Evolutionary conservation across 305 asterid species (phyloP).

Genomic region (Nicotiana rustica): DNA sequence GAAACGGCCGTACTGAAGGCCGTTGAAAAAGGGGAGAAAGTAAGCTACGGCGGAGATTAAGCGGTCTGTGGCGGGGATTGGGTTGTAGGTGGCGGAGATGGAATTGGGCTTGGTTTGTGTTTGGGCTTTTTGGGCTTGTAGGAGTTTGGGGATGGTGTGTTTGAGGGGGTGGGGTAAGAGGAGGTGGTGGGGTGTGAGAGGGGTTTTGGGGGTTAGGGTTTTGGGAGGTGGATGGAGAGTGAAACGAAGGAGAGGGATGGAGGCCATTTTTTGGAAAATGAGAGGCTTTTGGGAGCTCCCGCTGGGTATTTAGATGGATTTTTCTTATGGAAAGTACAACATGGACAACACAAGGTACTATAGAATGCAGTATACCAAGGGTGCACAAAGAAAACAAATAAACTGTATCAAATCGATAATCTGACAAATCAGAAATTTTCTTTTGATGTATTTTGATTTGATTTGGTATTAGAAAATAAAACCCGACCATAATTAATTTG

Average conservation of each 20-base stretch:
- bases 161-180: conserved; percentile 36
- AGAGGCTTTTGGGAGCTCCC: background rate
- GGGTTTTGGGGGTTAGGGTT: conserved; percentile 31
- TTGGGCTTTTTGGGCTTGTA: conserved; percentile 29
- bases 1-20: conserved; percentile 88
- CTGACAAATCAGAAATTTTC: too few species aligned
- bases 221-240: conserved; percentile 37
- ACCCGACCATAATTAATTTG: too few species aligned
- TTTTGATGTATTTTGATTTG: too few species aligned
- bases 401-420: too few species aligned
- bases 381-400: too few species aligned
- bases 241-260: conserved; percentile 58
- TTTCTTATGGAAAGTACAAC: background rate
- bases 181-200: conserved; percentile 29
- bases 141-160: conserved; percentile 31
- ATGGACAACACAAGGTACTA: background rate
- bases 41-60: conserved; percentile 81
- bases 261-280: conserved; percentile 51
- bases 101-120: conserved; percentile 20
- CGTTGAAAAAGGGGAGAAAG: conserved; percentile 89
- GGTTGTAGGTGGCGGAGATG: conserved; percentile 47
- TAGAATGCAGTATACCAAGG: too few species aligned
- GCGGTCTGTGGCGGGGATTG: conserved; percentile 90
- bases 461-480: too few species aligned
- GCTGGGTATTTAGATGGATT: background rate